These are phyloP conservation scores for Alternaria sp. DNA, from an alignment of 2,329 filamentous ascomycete genomes.

Conservation along the genomic window DNA sequence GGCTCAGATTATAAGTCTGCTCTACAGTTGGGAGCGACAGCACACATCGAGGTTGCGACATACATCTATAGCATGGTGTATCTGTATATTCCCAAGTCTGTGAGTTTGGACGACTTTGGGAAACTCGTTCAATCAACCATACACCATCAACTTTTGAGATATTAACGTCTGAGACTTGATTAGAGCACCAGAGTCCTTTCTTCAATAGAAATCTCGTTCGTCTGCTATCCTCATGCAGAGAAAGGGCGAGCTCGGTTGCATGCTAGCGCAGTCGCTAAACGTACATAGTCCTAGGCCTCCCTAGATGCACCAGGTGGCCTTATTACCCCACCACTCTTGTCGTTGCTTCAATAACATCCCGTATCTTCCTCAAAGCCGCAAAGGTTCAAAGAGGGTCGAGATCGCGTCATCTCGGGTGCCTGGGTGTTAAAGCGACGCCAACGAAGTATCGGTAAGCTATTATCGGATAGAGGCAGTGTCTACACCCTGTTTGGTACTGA, in stretches of 20 bases:
- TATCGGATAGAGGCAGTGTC: not conserved
- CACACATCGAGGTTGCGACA: not conserved
- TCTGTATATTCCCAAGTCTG: no score
- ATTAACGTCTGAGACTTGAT: fast-evolving
- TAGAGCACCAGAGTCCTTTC: not conserved
- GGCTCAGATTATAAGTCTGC: not conserved
- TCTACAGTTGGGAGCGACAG: not conserved
- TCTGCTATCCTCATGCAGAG: not conserved
- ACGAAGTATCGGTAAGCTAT: not conserved
- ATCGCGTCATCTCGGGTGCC: no score
- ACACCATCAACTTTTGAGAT: not conserved
- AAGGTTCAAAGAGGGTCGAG: no score
- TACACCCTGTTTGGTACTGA: not conserved
- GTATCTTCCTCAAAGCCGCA: not conserved
- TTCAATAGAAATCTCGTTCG: not conserved
- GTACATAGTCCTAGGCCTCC: not conserved
- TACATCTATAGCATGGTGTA: not conserved
- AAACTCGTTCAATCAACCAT: not conserved
- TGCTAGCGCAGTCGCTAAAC: not conserved
- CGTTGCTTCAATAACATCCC: not conserved
- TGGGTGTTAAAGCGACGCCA: no score
- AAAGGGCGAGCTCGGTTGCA: not conserved
- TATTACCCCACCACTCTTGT: not conserved
- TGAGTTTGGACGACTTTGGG: not conserved
- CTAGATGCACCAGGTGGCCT: not conserved